Evolutionary conservation across 768 basidiomycete genomes (phyloP), one percentile per base, ranked within the genome.

Genomic region (Amanita jacksonii): DNA sequence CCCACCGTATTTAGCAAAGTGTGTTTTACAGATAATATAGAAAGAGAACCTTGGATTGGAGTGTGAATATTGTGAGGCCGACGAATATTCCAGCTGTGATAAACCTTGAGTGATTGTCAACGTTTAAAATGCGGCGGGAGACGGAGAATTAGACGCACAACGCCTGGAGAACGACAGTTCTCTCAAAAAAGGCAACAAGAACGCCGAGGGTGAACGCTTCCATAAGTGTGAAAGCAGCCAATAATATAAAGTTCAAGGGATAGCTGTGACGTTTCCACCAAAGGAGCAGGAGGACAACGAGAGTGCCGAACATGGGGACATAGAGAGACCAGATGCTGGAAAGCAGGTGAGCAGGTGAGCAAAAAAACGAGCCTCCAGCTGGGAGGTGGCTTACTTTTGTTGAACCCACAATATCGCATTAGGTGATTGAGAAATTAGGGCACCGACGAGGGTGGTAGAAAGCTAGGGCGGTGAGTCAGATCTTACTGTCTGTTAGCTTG

Each of bases 241-340:
- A 70, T 22, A 97, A 68, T 36, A 89, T 70, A 47, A 94, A 69
- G 62, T 99, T 99, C 60, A 77, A 67, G 18, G 94, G 94, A 59
- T 88, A 79, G 58, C 76, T 79, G 62, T 94, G 92, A 45, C 93
- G 81, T 64, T 96, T 93, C 85, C 85, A 93, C 68, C 79, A 94
- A 4, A 92, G 73, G 27, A 87, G 63, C 1, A 81, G 79, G 22
- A 96, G 77, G 49, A 84, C 85, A 54, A 85, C 60, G 47, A 97
- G 66, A 16, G 87, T 83, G 16, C 81, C 87, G 49, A 91, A 73
- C 28, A 89, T 68, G 8, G 85, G 79, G 18, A 87, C 64, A 57
- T 84, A 88, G 64, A 90, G 77, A 2, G 83, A 57, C 91, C 92
- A 94, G 27, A 69, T 54, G 56, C 86, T 89, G 44, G 3, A 18